Evolutionary conservation across 768 basidiomycete species (phyloP), one percentile per base, ranked within the genome.

Genomic region (Lactifluus subvellereus): DNA sequence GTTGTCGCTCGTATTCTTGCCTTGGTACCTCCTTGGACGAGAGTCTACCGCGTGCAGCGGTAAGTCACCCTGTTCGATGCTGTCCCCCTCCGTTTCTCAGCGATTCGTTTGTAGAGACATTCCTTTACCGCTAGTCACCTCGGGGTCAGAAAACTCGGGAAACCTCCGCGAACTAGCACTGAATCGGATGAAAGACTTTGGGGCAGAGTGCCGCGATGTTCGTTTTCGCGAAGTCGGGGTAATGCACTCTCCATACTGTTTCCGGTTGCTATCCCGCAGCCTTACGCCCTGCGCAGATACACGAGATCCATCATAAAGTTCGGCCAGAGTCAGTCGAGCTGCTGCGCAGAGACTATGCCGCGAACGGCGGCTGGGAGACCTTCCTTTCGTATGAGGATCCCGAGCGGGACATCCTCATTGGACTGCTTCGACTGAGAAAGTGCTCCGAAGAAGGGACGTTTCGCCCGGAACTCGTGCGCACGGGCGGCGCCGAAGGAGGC

Each of bases 311-410:
- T 72, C 88, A 97, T 78, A 95, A 96, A 77, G 92, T 98, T 51
- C 85, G 94, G 22, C 95, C 95, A 62, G 91, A 96, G 73, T 89
- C 91, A 16, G 90, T 97, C 56, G 97, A 99, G 74, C 86, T 99
- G 4, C 85, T 99, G 38, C 84, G 97, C 61, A 82, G 97, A 45
- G 97, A 99, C 73, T 99, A 99, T 74, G 78, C 89, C 3, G 97
- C 97, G 35, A 99, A 98, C 71, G 96, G 95, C 6, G 95, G 97
- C 51, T 99, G 97, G 97, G 97, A 99, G 77, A 98, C 97, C 1
- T 99, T 99, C 83, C 77, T 99, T 6, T 96, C 95, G 33, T 99
- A 98, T 72, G 97, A 99, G 76, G 97, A 99, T 73, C 96, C 97
- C 6, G 94, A 94, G 74, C 85, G 84, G 58, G 97, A 99, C 70